These are phyloP conservation scores for Daldinia loculata DNA, from an alignment of 495 filamentous ascomycete species.

Conservation along the genomic window DNA sequence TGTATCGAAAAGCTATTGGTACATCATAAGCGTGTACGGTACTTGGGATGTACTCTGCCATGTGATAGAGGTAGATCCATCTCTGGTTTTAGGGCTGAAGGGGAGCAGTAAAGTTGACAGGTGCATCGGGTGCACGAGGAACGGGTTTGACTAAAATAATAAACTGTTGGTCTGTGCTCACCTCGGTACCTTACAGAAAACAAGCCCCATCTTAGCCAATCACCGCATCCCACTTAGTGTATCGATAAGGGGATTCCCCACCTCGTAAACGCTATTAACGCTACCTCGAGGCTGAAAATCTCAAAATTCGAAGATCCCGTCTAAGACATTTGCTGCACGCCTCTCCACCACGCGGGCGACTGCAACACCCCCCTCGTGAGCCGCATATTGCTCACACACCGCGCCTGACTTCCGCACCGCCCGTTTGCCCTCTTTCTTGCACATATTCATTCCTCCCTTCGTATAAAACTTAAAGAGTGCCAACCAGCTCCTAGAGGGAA, in stretches of 20 bases:
- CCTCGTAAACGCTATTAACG: not conserved
- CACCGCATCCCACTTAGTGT: not conserved
- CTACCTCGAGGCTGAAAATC: slow-evolving; percentile 39
- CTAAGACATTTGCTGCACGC: slow-evolving; percentile 43
- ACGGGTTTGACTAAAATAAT: slow-evolving; percentile 30
- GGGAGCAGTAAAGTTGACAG: slow-evolving; percentile 10
- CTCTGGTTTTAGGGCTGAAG: slow-evolving; percentile 34
- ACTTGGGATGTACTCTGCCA: slow-evolving; percentile 10
- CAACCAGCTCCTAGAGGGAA: slow-evolving; percentile 14
- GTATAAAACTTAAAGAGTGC: slow-evolving; percentile 42
- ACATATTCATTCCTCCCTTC: not conserved
- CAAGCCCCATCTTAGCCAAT: not conserved
- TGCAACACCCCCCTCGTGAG: slow-evolving; percentile 41
- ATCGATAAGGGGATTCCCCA: slow-evolving; percentile 19
- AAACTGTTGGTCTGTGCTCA: slow-evolving; percentile 20
- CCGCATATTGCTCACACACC: slow-evolving; percentile 42
- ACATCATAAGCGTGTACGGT: not conserved
- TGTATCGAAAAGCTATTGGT: not conserved
- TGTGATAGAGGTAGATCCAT: slow-evolving; percentile 23
- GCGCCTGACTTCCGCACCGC: slow-evolving; percentile 41
- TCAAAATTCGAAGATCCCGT: slow-evolving; percentile 29
- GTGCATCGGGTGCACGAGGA: slow-evolving; percentile 27
- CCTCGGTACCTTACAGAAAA: slow-evolving; percentile 31
- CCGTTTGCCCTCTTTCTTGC: slow-evolving; percentile 8
- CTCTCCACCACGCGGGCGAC: slow-evolving; percentile 44